Evolutionary conservation across 148 eudicot genomes (phyloP).

Genomic region (Pouteria glomerata): DNA sequence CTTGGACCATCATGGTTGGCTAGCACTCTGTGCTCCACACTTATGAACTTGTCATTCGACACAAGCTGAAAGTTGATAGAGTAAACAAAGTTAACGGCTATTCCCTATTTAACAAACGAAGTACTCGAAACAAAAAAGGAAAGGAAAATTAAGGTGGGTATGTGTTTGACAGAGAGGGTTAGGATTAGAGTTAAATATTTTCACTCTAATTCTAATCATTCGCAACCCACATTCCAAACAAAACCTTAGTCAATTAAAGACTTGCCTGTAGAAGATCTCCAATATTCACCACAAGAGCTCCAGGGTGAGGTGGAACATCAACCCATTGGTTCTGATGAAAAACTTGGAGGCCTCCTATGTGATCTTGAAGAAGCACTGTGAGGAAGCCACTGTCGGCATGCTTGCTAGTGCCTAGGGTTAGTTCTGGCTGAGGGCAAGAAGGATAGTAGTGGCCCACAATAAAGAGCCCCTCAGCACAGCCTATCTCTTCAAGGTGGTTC

Average conservation of each 20-base stretch:
- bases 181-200: background rate
- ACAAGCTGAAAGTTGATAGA: too few species aligned
- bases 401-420: conserved; percentile 26
- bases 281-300: conserved; percentile 33
- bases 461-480: conserved; percentile 31
- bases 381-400: conserved; percentile 33
- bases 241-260: background rate
- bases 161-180: background rate
- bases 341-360: conserved; percentile 35
- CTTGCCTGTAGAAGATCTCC: conserved; percentile 37
- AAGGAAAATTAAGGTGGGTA: too few species aligned
- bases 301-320: conserved; percentile 27
- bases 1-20: too few species aligned
- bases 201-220: too few species aligned
- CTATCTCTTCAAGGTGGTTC: conserved; percentile 25
- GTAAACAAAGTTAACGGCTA: too few species aligned
- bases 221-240: background rate
- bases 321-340: conserved; percentile 30
- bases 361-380: conserved; percentile 33
- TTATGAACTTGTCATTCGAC: too few species aligned
- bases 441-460: conserved; percentile 41
- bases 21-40: too few species aligned
- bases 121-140: background rate
- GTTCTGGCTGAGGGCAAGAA: conserved; percentile 42
- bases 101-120: too few species aligned